phyloP scores from a whole-genome alignment of 2,329 filamentous ascomycete genomes.

The Trichoderma atrobrunneum region DNA sequence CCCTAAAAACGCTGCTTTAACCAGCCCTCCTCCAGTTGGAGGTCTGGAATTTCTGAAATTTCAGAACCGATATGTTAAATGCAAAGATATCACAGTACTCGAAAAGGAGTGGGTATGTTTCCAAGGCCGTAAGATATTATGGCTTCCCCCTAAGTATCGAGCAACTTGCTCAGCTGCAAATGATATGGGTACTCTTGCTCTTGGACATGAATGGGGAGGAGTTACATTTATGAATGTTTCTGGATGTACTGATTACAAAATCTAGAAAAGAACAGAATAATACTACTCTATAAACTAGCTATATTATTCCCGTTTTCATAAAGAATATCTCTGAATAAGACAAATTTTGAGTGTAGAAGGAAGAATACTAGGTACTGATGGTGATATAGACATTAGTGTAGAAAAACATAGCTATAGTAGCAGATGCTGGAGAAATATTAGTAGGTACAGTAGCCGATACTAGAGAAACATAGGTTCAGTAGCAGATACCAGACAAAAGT shows the following conservation, averaged over 20 bases:
- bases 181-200: neutral
- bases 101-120: neutral
- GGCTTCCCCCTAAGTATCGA: neutral
- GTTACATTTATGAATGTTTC: neutral
- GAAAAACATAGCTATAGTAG: too few species aligned
- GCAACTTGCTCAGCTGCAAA: neutral
- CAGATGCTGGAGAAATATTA: too few species aligned
- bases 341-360: too few species aligned
- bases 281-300: too few species aligned
- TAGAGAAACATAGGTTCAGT: too few species aligned
- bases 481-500: too few species aligned
- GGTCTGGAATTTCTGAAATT: neutral
- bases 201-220: neutral
- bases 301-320: too few species aligned
- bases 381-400: too few species aligned
- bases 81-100: neutral
- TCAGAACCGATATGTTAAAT: neutral
- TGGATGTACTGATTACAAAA: fast-evolving
- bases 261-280: too few species aligned
- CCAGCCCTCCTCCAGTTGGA: neutral
- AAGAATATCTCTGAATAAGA: too few species aligned
- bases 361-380: too few species aligned
- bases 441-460: too few species aligned
- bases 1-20: neutral
- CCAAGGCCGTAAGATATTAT: neutral